Evolutionary conservation across 306 rosid species (phyloP).

Genomic region (Vigna mungo): DNA sequence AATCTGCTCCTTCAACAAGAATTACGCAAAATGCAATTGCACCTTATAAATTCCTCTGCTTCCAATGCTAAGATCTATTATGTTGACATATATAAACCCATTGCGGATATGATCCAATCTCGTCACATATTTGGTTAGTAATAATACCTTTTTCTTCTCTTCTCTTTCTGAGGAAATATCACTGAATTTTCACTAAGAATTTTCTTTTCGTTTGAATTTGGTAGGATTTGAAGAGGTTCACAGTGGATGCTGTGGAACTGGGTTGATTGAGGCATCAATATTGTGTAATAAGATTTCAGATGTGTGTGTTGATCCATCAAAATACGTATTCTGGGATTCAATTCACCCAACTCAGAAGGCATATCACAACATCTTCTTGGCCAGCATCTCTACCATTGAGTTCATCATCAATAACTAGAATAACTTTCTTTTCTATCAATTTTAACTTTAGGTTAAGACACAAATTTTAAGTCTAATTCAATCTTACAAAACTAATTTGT

Average conservation of each 20-base stretch:
- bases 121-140: conserved; percentile 54
- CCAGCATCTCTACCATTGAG: conserved; percentile 45
- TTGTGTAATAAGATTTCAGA: conserved; percentile 58
- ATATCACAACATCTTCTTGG: conserved; percentile 55
- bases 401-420: conserved; percentile 49
- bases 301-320: conserved; percentile 60
- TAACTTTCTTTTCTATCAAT: no score
- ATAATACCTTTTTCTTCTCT: no score
- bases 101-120: conserved; percentile 54
- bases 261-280: conserved; percentile 59
- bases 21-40: conserved; percentile 52
- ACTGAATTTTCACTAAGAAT: background rate
- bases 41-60: conserved; percentile 30
- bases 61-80: conserved; percentile 50
- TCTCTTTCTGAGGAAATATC: no score
- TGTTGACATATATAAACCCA: conserved; percentile 61
- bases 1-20: conserved; percentile 65
- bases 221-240: conserved; percentile 61
- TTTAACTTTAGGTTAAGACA: no score
- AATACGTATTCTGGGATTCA: conserved; percentile 82
- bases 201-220: background rate
- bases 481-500: no score
- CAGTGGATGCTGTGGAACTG: conserved; percentile 78
- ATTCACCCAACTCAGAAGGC: conserved; percentile 69
- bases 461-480: no score